phyloP scores from a whole-genome alignment of 768 basidiomycete species.

The Punctularia strigosozonata region DNA sequence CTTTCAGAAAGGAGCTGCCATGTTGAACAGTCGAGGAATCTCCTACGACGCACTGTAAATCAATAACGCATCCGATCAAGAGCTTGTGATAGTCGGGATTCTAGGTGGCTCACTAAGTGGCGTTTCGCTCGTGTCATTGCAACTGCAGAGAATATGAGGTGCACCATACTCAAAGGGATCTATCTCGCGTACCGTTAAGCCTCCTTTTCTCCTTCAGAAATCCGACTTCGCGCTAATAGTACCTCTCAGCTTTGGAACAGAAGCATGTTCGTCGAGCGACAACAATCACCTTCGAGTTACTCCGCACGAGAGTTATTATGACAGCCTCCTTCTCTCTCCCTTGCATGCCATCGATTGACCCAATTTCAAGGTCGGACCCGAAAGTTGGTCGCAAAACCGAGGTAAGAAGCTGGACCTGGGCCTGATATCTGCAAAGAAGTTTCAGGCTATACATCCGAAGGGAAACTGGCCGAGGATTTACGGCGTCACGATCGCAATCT shows the following conservation, averaged over 20 bases:
- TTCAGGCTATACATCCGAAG: neutral
- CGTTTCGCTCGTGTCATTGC: constrained; percentile 89
- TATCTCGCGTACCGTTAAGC: constrained; percentile 60
- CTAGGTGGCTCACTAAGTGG: constrained; percentile 55
- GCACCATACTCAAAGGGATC: neutral
- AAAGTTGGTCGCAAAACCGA: constrained; percentile 69
- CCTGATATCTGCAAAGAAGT: constrained; percentile 58
- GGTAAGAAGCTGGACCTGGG: constrained; percentile 80
- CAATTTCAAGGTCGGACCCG: constrained; percentile 70
- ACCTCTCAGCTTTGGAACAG: too few species aligned
- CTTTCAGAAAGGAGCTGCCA: constrained; percentile 74
- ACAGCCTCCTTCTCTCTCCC: constrained; percentile 93
- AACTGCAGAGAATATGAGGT: constrained; percentile 30
- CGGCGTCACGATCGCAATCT: constrained; percentile 87
- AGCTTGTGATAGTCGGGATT: constrained; percentile 1
- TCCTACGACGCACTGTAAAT: constrained; percentile 72
- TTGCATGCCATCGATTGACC: constrained; percentile 95
- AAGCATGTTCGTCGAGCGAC: neutral
- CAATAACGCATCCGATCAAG: neutral
- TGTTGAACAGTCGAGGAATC: constrained; percentile 87
- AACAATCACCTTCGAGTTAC: constrained; percentile 62
- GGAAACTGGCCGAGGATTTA: constrained; percentile 21
- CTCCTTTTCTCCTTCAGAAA: constrained; percentile 90
- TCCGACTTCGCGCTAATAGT: constrained; percentile 81
- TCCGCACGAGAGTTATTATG: constrained; percentile 84